Conservation (phyloP, 495 filamentous ascomycete genomes). For the Xylaria venustula region DNA sequence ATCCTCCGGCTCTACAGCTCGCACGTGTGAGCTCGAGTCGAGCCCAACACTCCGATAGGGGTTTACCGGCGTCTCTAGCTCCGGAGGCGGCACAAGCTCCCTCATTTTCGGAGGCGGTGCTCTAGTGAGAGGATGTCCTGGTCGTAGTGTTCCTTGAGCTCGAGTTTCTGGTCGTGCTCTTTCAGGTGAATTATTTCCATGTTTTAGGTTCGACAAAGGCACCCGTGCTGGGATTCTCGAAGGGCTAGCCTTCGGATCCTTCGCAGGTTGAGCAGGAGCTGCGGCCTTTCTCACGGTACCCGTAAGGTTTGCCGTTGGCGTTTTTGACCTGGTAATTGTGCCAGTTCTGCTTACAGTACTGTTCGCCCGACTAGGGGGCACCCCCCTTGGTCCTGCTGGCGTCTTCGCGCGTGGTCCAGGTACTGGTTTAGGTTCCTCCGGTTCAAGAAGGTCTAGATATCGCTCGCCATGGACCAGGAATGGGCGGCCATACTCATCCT, state of each 20-base stretch:
- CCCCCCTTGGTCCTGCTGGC: conserved; percentile 58
- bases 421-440: conserved; percentile 58
- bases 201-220: conserved; percentile 74
- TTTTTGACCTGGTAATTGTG: conserved; percentile 62
- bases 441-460: conserved; percentile 77
- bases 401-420: conserved; percentile 76
- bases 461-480: conserved; percentile 90
- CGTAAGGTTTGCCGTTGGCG: conserved; percentile 49
- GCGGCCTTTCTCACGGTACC: conserved; percentile 28
- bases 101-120: conserved; percentile 89
- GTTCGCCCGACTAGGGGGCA: conserved; percentile 37
- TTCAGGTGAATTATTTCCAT: conserved; percentile 82
- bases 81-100: conserved; percentile 67
- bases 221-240: conserved; percentile 80
- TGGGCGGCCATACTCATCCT: conserved; percentile 88
- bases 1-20: conserved; percentile 79
- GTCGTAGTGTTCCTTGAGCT: conserved; percentile 30
- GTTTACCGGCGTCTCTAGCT: conserved; percentile 59
- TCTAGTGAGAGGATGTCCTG: conserved; percentile 48
- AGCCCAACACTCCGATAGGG: conserved; percentile 66
- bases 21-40: conserved; percentile 63
- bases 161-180: conserved; percentile 55
- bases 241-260: conserved; percentile 53
- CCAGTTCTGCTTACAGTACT: conserved; percentile 37
- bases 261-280: conserved; percentile 21